Evolutionary conservation across 129 eudicot species (phyloP), one percentile per base, ranked within the genome.

Genomic region (Oenanthe sinensis): DNA sequence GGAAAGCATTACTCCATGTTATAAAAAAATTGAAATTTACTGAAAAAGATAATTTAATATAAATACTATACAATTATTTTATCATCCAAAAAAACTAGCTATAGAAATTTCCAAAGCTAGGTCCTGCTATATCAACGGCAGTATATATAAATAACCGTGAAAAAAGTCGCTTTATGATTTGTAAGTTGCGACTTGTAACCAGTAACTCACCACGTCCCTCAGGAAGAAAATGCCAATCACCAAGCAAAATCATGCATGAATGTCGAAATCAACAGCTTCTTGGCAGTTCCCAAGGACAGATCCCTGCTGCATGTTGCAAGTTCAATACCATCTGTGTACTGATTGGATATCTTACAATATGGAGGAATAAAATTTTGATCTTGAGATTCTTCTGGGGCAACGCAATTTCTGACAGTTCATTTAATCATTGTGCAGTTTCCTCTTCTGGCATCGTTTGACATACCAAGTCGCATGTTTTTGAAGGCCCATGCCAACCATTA

Each of bases 401-500:
- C 4, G 33, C 33, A 60, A 60, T 20, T 60, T 60, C 72, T 67
- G 16, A 67, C 43, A 4, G 72, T 44, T 54, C 15, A 26, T 48
- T 82, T 85, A 94, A 78, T 94, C 97, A 0, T 91, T 78, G 79
- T 94, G 98, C 73, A 90, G 86, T 79, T 94, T 94, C 85, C 97
- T 86, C 63, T 79, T 84, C 79, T 85, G 89, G 83, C 98, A 91
- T 86, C 98, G 83, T 75, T 84, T 86, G 40, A 94, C 79, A 82
- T 94, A 94, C 98, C 98, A 94, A 33, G 86, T 83, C 6, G 98
- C 98, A 78, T 89, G 92, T 84, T 90, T 90, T 28, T 77, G 85
- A 50, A 94, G 97, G 49, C 88, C 98, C 92, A 91, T 88, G 47
- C 98, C 96, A 47, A 94, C 71, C 93, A 94, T 84, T 83, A 94